Evolutionary conservation across 2,329 filamentous ascomycete genomes (phyloP).

Genomic region (Dryadomyces quercus-mongolicae): DNA sequence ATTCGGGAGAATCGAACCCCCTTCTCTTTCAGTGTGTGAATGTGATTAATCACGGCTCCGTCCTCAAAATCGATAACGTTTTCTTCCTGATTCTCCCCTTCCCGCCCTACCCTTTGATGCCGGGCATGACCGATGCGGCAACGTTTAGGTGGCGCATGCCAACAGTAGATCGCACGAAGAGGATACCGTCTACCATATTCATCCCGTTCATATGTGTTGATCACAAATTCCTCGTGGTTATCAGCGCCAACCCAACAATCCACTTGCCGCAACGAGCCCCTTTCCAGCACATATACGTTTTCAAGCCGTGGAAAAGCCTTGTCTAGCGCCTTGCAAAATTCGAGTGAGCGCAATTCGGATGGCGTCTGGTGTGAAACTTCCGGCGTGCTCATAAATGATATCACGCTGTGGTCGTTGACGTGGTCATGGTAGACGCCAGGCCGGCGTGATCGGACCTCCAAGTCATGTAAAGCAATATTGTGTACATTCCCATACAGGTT

Average conservation of each 20-base stretch:
- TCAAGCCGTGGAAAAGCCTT: conserved; percentile 6
- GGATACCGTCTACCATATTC: background rate
- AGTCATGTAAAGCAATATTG: conserved; percentile 5
- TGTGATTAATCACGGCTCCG: conserved; percentile 8
- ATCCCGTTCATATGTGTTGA: background rate
- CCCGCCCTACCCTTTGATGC: background rate
- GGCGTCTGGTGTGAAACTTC: conserved; percentile 7
- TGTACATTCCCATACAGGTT: conserved; percentile 1
- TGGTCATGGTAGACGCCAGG: conserved; percentile 3
- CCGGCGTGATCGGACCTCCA: background rate
- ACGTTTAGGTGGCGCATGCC: conserved; percentile 6
- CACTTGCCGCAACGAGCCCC: background rate
- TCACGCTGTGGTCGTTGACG: background rate
- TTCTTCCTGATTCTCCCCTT: background rate
- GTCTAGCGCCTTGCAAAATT: background rate
- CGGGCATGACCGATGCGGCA: background rate
- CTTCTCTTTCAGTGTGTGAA: background rate
- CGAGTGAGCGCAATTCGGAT: background rate
- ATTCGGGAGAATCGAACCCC: conserved; percentile 10
- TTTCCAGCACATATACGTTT: conserved; percentile 9
- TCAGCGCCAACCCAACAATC: conserved; percentile 6
- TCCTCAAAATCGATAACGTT: conserved; percentile 9
- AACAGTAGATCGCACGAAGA: conserved; percentile 7
- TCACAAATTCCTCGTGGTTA: conserved; percentile 1
- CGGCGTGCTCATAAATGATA: background rate